Evolutionary conservation across 2,329 filamentous ascomycete genomes (phyloP), one percentile per base, ranked within the genome.

Genomic region (Leptosphaerulina australis): DNA sequence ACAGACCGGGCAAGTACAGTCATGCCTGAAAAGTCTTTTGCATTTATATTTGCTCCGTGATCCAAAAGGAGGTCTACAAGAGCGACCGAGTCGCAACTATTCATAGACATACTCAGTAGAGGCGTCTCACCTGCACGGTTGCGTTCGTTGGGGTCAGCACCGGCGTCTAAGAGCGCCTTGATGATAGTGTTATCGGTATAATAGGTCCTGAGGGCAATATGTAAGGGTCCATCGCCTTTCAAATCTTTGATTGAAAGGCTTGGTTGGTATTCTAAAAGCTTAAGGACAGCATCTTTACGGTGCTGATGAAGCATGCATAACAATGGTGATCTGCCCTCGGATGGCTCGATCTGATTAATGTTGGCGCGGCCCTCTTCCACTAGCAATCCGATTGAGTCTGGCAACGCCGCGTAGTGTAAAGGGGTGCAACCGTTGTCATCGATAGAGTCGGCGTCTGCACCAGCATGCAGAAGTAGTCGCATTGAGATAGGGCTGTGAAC

Each of bases 81-180:
- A 5, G 15, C 31, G 31, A 35, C 5, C 3, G 17, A 9, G 3
- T 21, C 31, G 10, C 8, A 18, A 9, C 12, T 20, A 10, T 35
- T 11, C 11, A 35, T 12, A 37, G 8, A 21, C 12, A 25, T 31
- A 24, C 25, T 31, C 36, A 47, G 47, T 11, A 53, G 49, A 36
- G 33, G 49, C 20, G 53, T 58, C 21, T 34, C 30, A 11, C 45
- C 50, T 36, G 6, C 40, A 11, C 5, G 43, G 40, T 38, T 56
- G 64, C 6, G 53, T 21, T 41, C 55, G 38, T 68, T 50, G n/a
- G 65, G 35, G 36, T 71, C 55, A 3, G 60, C 64, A 5, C 63
- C 66, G 2, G 55, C 45, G 4, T 58, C 37, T 1, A 69, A n/a
- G 26, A 44, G 39, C n/a, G 29, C 29, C 18, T 15, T 22, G 29